Evolutionary conservation across 2,329 filamentous ascomycete species (phyloP).

Genomic region (Cladosporium sp.): DNA sequence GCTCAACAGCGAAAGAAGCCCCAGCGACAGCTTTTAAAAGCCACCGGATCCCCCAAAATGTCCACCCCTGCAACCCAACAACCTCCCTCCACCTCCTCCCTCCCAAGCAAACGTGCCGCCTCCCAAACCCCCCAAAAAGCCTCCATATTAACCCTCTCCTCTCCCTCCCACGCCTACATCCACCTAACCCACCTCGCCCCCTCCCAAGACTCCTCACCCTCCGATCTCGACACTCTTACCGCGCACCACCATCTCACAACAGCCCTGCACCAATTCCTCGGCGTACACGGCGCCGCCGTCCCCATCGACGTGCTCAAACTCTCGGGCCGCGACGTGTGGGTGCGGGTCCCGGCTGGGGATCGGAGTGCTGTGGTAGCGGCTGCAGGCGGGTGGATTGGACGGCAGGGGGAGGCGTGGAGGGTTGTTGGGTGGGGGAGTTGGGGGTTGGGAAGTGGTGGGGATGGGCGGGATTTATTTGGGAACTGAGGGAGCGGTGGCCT

Average conservation of each 20-base stretch:
- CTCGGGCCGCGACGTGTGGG: conserved; percentile 51
- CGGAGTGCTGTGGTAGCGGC: conserved; percentile 56
- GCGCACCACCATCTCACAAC: conserved; percentile 56
- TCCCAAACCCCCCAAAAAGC: background rate
- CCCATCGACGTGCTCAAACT: conserved; percentile 64
- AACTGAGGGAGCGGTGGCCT: conserved; percentile 19
- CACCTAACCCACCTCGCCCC: conserved; percentile 32
- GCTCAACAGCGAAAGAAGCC: too few relatives aligned
- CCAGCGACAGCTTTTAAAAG: too few relatives aligned
- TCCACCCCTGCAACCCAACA: background rate
- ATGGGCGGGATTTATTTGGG: conserved; percentile 47
- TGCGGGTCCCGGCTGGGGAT: conserved; percentile 59
- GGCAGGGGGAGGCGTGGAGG: conserved; percentile 38
- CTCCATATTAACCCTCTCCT: conserved; percentile 31
- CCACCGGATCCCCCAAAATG: background rate
- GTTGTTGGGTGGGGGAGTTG: conserved; percentile 57
- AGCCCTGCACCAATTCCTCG: conserved; percentile 63
- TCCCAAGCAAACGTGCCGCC: background rate
- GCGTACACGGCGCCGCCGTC: conserved; percentile 60
- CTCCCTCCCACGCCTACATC: conserved; percentile 37
- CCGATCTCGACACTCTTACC: conserved; percentile 54
- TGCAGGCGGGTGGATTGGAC: conserved; percentile 58
- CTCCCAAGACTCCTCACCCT: conserved; percentile 2
- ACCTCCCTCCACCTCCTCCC: background rate
- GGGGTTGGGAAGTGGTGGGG: conserved; percentile 49